Base-by-base conservation (phyloP, 2,329 filamentous ascomycete species). In the Zasmidium angulare region DNA sequence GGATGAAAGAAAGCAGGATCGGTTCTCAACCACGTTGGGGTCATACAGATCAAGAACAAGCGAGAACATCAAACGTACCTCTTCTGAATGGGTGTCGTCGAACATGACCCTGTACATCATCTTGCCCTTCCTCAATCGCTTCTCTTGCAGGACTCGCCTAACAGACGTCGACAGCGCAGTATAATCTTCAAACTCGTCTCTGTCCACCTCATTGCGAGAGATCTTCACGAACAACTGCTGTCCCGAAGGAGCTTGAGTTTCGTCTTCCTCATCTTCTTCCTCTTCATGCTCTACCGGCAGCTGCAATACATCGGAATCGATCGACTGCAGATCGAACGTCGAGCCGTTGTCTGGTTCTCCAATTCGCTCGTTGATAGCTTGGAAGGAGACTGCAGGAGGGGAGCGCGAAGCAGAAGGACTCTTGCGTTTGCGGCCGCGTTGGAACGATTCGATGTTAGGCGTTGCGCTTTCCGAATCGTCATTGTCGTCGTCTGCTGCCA, bases 21-120 rank as follows among this genome's bases (percentile, higher is more conserved):
- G n/a, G n/a, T n/a, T n/a, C n/a, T n/a, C n/a, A n/a, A n/a, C n/a
- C n/a, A n/a, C n/a, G n/a, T n/a, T n/a, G 11, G 23, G 10, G 6
- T 3, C 23, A 19, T 26, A 50, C 2, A 11, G 48, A 17, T 21
- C 48, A 23, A 46, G 24, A 24, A 23, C n/a, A 24, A 29, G n/a
- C 2, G 9, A 12, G 23, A 4, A 14, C 12, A 36, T 31, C 4
- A 14, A 46, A 74, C 78, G 70, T 68, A 82, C 80, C 71, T 74
- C 64, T 62, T 75, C 74, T 11, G 69, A 69, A 47, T 68, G 68
- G 17, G 69, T 74, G 59, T 78, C 74, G n/a, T 71, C 71, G 31
- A 81, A 75, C 58, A 72, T 71, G 17, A 81, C 77, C 56, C 75
- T 67, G 56, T 79, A 82, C 10, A 69, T 59, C 31, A 78, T 53